Evolutionary conservation across 1,139 yeast genomes (phyloP).

Genomic region (Magnusiomyces fungicola): DNA sequence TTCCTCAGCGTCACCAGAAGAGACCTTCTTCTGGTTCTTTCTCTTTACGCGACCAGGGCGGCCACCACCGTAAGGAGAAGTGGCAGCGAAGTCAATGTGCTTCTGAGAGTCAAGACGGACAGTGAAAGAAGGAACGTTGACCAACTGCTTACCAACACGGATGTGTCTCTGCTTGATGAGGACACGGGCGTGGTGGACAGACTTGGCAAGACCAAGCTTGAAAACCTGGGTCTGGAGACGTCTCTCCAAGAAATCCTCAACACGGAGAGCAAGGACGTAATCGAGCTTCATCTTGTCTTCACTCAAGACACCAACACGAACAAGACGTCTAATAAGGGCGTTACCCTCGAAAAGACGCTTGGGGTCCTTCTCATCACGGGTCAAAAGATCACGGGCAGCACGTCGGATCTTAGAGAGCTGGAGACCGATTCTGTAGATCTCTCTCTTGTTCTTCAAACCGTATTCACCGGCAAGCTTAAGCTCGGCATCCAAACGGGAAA

Average conservation of each 20-base stretch:
- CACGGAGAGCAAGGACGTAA: slow-evolving; percentile 96
- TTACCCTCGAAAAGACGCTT: slow-evolving; percentile 99
- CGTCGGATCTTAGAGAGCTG: slow-evolving; percentile 99
- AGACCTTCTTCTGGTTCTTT: slow-evolving; percentile 72
- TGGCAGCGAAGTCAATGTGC: slow-evolving; percentile 99
- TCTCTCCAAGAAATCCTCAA: slow-evolving; percentile 99
- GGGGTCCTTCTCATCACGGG: slow-evolving; percentile 99
- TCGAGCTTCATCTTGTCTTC: slow-evolving; percentile 99
- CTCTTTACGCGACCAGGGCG: slow-evolving; percentile 99
- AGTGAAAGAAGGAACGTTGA: slow-evolving; percentile 97
- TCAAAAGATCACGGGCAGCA: slow-evolving; percentile 99
- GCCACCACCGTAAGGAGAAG: slow-evolving; percentile 99
- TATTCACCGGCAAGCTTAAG: slow-evolving; percentile 98
- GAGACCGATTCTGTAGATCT: slow-evolving; percentile 97
- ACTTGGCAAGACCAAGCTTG: slow-evolving; percentile 99
- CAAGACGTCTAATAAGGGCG: slow-evolving; percentile 95
- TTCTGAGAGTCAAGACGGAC: slow-evolving; percentile 99
- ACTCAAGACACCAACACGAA: slow-evolving; percentile 96
- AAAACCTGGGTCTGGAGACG: slow-evolving; percentile 99
- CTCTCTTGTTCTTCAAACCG: slow-evolving; percentile 99
- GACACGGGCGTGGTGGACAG: slow-evolving; percentile 99
- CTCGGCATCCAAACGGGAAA: slow-evolving; percentile 99
- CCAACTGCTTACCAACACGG: slow-evolving; percentile 99
- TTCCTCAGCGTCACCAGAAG: slow-evolving; percentile 42
- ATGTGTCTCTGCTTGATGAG: slow-evolving; percentile 98